Conservation (phyloP, 345 rosid genomes). For the Boechera divaricarpa region DNA sequence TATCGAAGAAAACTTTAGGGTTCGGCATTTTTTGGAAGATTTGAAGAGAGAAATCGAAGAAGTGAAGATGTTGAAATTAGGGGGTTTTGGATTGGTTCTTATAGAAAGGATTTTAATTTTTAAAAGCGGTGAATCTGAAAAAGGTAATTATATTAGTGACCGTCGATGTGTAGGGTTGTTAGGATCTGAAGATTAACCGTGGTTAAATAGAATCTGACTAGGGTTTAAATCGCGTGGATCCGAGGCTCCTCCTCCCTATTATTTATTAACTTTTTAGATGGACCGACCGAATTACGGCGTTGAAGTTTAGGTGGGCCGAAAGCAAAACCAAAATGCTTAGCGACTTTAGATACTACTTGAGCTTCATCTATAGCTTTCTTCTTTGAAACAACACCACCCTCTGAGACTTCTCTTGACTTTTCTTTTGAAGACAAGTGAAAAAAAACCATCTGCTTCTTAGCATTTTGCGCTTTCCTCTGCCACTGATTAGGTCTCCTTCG, state of each 20-base stretch:
- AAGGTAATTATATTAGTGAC: conserved; percentile 5
- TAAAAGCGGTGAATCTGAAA: neutral
- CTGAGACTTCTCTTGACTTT: no score
- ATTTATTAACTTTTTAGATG: neutral
- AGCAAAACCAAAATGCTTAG: conserved; percentile 28
- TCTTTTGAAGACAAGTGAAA: no score
- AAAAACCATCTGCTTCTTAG: no score
- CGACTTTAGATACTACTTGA: no score
- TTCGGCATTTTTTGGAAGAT: conserved; percentile 37
- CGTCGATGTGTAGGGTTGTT: conserved; percentile 33
- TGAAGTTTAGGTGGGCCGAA: conserved; percentile 23
- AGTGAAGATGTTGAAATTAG: neutral
- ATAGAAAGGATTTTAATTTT: conserved; percentile 12
- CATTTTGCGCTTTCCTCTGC: no score
- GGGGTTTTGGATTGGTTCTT: neutral
- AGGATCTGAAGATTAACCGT: neutral
- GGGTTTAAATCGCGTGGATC: conserved; percentile 25
- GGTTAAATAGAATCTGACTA: conserved; percentile 26
- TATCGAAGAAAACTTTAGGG: conserved; percentile 60
- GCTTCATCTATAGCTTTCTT: no score
- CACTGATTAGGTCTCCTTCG: no score
- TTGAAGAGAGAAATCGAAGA: neutral
- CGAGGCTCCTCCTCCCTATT: neutral
- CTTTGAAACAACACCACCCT: no score
- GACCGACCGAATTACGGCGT: conserved; percentile 43